Conservation (phyloP, 805 yeast genomes). For the Candida michaelii region DNA sequence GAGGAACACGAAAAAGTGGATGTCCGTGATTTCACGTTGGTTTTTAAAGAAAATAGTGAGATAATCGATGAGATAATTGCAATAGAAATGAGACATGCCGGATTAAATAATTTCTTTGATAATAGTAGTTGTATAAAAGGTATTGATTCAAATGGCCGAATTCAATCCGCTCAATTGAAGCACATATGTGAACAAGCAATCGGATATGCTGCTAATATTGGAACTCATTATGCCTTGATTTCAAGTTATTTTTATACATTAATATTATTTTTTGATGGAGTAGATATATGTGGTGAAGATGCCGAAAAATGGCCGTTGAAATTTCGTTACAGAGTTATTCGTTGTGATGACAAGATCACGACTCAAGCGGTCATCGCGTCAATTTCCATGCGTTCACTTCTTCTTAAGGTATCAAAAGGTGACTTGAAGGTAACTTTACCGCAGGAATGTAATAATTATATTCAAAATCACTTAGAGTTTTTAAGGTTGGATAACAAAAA, state of each 20-base stretch:
- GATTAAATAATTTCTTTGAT: slow-evolving; percentile 1
- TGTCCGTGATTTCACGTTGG: neutral
- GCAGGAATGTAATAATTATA: slow-evolving; percentile 1
- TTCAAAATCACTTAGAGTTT: neutral
- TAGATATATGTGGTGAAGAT: neutral
- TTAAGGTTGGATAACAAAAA: slow-evolving; percentile 2
- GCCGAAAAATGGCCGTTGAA: slow-evolving; percentile 2
- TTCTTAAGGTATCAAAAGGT: slow-evolving; percentile 1
- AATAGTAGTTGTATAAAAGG: slow-evolving; percentile 1
- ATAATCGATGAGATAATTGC: slow-evolving; percentile 1
- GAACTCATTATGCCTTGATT: slow-evolving; percentile 1
- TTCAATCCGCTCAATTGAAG: slow-evolving; percentile 1
- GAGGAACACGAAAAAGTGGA: slow-evolving; percentile 2
- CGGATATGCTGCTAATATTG: slow-evolving; percentile 1
- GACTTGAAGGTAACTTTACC: slow-evolving; percentile 1
- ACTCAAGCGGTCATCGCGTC: slow-evolving; percentile 1
- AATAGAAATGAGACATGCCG: slow-evolving; percentile 2
- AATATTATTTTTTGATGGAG: neutral
- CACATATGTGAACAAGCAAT: slow-evolving; percentile 3
- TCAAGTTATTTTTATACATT: neutral
- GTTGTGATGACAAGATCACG: slow-evolving; percentile 1
- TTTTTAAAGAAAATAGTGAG: slow-evolving; percentile 1
- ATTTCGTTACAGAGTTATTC: slow-evolving; percentile 1
- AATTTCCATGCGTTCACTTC: slow-evolving; percentile 2
- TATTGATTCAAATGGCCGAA: neutral